Evolutionary conservation across 1,284 basidiomycete genomes (phyloP).

Genomic region (Boletus austroedulis): DNA sequence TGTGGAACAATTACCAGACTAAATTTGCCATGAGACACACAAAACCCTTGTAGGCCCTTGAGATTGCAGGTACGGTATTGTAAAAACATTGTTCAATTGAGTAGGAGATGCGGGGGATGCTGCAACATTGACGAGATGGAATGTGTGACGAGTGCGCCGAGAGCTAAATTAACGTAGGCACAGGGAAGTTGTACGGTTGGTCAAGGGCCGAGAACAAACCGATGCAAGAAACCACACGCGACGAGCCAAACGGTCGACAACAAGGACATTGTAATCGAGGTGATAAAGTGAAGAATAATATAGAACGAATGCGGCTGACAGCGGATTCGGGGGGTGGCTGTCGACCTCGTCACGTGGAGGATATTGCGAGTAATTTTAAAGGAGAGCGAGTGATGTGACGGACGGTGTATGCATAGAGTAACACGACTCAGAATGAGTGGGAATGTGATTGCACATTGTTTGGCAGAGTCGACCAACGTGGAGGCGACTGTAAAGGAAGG

Average conservation of each 20-base stretch:
- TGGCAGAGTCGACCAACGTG: slow-evolving; percentile 31
- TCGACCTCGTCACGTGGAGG: slow-evolving; percentile 45
- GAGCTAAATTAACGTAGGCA: slow-evolving; percentile 35
- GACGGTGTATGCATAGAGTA: slow-evolving; percentile 51
- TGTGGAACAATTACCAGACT: slow-evolving; percentile 6
- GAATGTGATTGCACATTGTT: slow-evolving; percentile 43
- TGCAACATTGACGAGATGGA: slow-evolving; percentile 50
- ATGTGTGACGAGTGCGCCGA: slow-evolving; percentile 37
- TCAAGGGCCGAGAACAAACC: slow-evolving; percentile 31
- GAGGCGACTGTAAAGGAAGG: slow-evolving; percentile 28
- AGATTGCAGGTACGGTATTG: slow-evolving; percentile 36
- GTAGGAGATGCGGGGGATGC: slow-evolving; percentile 41
- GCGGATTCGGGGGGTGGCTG: slow-evolving; percentile 36
- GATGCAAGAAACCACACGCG: slow-evolving; percentile 37
- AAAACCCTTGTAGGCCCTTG: slow-evolving; percentile 22
- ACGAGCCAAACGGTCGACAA: slow-evolving; percentile 39
- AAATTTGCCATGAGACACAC: slow-evolving; percentile 10
- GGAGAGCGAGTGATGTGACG: slow-evolving; percentile 41
- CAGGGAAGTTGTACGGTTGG: slow-evolving; percentile 31
- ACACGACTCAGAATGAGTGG: slow-evolving; percentile 48
- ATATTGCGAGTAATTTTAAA: slow-evolving; percentile 38
- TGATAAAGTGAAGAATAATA: slow-evolving; percentile 79
- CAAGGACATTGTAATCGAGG: slow-evolving; percentile 28
- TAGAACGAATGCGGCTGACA: slow-evolving; percentile 51
- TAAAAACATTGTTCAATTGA: slow-evolving; percentile 42